Conservation (phyloP, 495 filamentous ascomycete species). For the Tuber microsphaerosporum region DNA sequence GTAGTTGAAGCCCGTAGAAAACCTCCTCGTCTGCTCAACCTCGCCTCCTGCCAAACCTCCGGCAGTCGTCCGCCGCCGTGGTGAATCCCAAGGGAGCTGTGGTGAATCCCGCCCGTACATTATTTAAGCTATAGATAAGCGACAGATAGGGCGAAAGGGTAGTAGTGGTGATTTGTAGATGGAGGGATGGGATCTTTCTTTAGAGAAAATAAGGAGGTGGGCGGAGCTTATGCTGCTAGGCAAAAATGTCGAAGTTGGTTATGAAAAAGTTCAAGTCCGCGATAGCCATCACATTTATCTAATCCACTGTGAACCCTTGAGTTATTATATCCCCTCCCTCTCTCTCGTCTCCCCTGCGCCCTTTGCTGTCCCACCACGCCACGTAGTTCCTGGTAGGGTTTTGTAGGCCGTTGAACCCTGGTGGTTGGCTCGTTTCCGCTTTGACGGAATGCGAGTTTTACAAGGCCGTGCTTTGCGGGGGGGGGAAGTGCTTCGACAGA, state of each 20-base stretch:
- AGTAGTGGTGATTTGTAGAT: slow-evolving; percentile 10
- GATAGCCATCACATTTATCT: slow-evolving; percentile 40
- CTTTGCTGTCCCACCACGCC: slow-evolving; percentile 5
- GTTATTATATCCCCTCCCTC: slow-evolving; percentile 8
- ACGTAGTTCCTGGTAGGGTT: not conserved
- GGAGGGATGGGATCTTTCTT: slow-evolving; percentile 6
- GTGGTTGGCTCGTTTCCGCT: slow-evolving; percentile 19
- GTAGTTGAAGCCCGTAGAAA: slow-evolving; percentile 33
- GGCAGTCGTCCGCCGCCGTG: slow-evolving; percentile 27
- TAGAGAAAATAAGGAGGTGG: not conserved
- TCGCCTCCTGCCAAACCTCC: slow-evolving; percentile 26
- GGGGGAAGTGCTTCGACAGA: not conserved
- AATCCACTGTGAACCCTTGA: slow-evolving; percentile 29
- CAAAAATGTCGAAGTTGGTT: slow-evolving; percentile 37
- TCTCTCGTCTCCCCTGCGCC: not conserved
- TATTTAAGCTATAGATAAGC: slow-evolving; percentile 16
- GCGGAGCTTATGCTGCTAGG: slow-evolving; percentile 26
- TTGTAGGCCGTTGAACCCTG: slow-evolving; percentile 13
- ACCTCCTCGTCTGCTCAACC: slow-evolving; percentile 29
- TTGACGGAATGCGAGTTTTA: not conserved
- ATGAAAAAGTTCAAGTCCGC: slow-evolving; percentile 33
- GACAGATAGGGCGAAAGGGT: slow-evolving; percentile 36
- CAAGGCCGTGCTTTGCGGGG: not conserved
- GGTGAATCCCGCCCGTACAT: slow-evolving; percentile 38
- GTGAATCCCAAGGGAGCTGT: slow-evolving; percentile 30